phyloP scores from a whole-genome alignment of 129 eudicot species.

The Chrysanthemum makinoi region DNA sequence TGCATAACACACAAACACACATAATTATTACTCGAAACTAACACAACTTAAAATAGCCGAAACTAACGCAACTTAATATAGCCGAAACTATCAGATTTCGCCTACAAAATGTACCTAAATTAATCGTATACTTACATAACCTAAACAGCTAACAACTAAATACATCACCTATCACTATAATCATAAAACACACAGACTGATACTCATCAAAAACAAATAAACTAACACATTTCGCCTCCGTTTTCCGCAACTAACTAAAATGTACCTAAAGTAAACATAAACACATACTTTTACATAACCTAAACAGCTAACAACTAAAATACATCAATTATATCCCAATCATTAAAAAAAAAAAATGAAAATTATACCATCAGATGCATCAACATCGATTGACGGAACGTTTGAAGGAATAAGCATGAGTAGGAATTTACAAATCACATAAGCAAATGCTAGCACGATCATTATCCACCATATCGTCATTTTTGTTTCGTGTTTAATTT shows the following conservation, averaged over 20 bases:
- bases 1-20: no score
- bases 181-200: not conserved
- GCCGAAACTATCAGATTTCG: no score
- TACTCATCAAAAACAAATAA: no score
- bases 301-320: not conserved
- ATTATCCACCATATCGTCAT: constrained; percentile 95
- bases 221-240: no score
- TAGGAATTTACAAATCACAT: constrained; percentile 68
- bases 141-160: no score
- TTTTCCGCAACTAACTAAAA: no score
- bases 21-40: no score
- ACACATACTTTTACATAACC: not conserved
- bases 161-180: not conserved
- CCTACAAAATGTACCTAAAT: not conserved
- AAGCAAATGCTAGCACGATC: constrained; percentile 74
- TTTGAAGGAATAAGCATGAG: constrained; percentile 93
- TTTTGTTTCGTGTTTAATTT: not conserved
- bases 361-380: constrained; percentile 72
- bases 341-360: constrained; percentile 12
- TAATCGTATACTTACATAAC: no score
- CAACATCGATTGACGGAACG: constrained; percentile 94
- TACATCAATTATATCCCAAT: not conserved
- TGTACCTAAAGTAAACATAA: no score
- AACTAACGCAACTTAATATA: no score
- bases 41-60: no score